These are phyloP conservation scores for Globisporangium yorkense DNA, from an alignment of 352 stramenopile genomes.

Conservation along the genomic window DNA sequence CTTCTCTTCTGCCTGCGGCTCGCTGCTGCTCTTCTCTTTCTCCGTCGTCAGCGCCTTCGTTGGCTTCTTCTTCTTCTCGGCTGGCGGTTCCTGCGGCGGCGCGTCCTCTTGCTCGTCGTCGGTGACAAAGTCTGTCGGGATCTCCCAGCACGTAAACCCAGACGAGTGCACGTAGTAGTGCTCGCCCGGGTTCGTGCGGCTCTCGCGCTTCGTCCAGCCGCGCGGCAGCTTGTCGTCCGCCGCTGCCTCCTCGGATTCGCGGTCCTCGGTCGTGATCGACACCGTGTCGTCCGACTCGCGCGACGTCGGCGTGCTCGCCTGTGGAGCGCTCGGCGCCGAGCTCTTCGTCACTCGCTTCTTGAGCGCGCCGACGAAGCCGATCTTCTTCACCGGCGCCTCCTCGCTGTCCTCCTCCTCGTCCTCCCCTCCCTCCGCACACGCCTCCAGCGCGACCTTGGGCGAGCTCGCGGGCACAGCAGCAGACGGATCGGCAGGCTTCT, in stretches of 20 bases:
- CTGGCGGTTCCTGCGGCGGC: background rate
- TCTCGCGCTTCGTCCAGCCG: constrained; percentile 66
- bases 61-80: background rate
- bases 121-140: constrained; percentile 27
- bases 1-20: background rate
- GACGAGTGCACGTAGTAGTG: constrained; percentile 67
- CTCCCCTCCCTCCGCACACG: constrained; percentile 3
- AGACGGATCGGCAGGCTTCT: constrained; percentile 10
- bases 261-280: constrained; percentile 32
- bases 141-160: constrained; percentile 60
- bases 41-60: constrained; percentile 12
- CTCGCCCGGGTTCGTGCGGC: constrained; percentile 47
- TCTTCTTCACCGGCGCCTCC: constrained; percentile 12
- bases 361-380: constrained; percentile 17
- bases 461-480: constrained; percentile 1
- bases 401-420: background rate
- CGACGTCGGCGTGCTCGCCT: constrained; percentile 15
- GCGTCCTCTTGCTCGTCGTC: constrained; percentile 8
- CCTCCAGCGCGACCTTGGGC: constrained; percentile 3
- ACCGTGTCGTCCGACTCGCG: constrained; percentile 41
- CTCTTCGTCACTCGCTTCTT: constrained; percentile 30
- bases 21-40: background rate
- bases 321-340: background rate
- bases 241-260: constrained; percentile 19
- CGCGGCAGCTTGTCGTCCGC: constrained; percentile 20